Conservation (phyloP, 768 basidiomycete species). For the Sarcodon aspratus region DNA sequence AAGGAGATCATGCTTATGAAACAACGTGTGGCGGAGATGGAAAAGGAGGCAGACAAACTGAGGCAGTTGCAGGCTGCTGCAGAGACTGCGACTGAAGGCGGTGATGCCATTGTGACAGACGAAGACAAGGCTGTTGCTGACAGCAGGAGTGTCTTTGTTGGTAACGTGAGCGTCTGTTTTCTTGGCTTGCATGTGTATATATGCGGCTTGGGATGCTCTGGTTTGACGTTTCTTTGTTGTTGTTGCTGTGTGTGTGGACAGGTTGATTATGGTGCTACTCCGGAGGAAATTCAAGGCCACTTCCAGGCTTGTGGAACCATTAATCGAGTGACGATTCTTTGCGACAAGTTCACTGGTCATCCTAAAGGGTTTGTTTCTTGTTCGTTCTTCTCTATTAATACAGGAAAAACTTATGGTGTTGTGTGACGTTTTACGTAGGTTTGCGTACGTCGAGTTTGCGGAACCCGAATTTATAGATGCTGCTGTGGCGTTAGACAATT, state of each 20-base stretch:
- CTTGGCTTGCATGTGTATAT: neutral
- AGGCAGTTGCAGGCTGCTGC: slow-evolving; percentile 78
- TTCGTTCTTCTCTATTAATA: slow-evolving; percentile 2
- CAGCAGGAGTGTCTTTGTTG: slow-evolving; percentile 83
- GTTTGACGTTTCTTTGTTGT: neutral
- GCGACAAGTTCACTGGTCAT: slow-evolving; percentile 99
- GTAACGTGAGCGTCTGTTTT: slow-evolving; percentile 61
- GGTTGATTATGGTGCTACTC: slow-evolving; percentile 97
- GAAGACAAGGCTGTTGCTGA: slow-evolving; percentile 81
- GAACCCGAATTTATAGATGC: slow-evolving; percentile 86
- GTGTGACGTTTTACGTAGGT: slow-evolving; percentile 36
- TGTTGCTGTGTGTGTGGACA: slow-evolving; percentile 18
- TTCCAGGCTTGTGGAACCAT: slow-evolving; percentile 97
- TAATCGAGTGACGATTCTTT: slow-evolving; percentile 97
- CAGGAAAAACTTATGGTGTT: neutral
- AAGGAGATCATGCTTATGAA: slow-evolving; percentile 88
- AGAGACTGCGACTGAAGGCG: slow-evolving; percentile 36
- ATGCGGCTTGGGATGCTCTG: neutral
- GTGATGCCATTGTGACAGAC: slow-evolving; percentile 59
- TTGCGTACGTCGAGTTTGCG: slow-evolving; percentile 98
- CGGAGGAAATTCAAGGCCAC: slow-evolving; percentile 95
- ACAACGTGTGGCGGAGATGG: slow-evolving; percentile 88
- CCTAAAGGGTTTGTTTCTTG: slow-evolving; percentile 75
- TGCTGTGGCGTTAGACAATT: slow-evolving; percentile 89
- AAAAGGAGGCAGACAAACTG: slow-evolving; percentile 79